Evolutionary conservation across 306 rosid genomes (phyloP), one percentile per base, ranked within the genome.

Genomic region (Bauhinia variegata): DNA sequence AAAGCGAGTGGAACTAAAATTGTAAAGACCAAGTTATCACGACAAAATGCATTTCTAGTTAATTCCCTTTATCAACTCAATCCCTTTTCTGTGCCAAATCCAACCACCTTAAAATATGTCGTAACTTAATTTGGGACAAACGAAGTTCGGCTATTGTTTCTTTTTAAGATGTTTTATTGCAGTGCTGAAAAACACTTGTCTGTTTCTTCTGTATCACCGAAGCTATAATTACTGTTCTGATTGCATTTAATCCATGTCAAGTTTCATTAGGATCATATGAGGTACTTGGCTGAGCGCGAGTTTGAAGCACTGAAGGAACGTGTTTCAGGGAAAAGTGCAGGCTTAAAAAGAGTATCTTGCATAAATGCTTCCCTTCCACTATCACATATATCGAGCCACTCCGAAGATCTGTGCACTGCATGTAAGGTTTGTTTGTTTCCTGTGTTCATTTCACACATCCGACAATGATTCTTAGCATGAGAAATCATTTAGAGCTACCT

Each of bases 281-380:
- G n/a, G 83, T 76, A 58, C 85, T 80, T 93, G 85, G 83, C 97
- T n/a, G 91, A 82, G 78, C 87, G 85, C 5, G 98, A 93, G 77
- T 93, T 84, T 14, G 95, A 86, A 68, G 98, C 97, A 13, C 77
- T 89, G 10, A 88, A 86, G 78, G 98, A 89, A 64, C 93, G 97
- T 38, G 63, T 86, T 59, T 73, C 91, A 0, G 98, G 98, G 54
- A 89, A 83, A 54, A 88, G 80, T 72, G 70, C 9, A 4, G 82
- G 86, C 12, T 84, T 89, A 50, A 79, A 48, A 71, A 87, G 86
- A 81, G 91, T 93, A 54, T 81, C 97, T 67, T 89, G 98, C 77
- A 77, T 93, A 58, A 93, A 89, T 83, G 95, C 98, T 14, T 74
- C 97, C 3, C 78, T 88, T 65, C 96, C 95, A 0, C 19, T 74